phyloP scores from a whole-genome alignment of 2,329 filamentous ascomycete genomes.

The Fusarium sp. region DNA sequence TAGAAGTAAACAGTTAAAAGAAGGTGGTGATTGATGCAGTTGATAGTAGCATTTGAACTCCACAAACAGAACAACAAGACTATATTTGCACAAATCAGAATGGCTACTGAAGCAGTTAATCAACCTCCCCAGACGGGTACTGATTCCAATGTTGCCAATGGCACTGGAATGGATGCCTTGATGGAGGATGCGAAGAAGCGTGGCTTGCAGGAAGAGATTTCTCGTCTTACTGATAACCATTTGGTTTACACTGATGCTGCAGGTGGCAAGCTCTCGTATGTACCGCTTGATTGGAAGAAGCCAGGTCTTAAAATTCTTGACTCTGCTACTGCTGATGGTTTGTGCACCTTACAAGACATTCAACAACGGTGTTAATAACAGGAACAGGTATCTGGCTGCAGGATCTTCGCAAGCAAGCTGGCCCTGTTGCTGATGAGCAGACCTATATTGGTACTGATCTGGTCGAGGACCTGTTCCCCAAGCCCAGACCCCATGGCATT shows the following conservation, averaged over 20 bases:
- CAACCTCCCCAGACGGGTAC: background rate
- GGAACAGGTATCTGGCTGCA: background rate
- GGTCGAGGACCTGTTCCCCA: background rate
- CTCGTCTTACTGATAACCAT: background rate
- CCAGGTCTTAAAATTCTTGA: background rate
- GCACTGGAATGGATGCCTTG: constrained; percentile 1
- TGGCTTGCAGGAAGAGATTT: background rate
- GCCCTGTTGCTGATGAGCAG: background rate
- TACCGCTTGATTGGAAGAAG: background rate
- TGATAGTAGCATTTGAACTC: background rate
- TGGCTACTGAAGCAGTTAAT: background rate
- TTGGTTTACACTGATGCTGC: constrained; percentile 1
- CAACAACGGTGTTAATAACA: fast-evolving
- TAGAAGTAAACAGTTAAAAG: background rate
- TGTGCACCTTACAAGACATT: background rate
- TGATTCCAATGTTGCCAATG: background rate
- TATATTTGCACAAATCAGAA: background rate
- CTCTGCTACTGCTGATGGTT: background rate
- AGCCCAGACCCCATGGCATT: background rate
- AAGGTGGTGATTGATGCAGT: background rate
- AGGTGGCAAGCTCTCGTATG: background rate
- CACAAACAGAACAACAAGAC: background rate
- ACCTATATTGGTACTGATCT: background rate
- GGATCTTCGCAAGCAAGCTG: background rate
- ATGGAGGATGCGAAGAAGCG: constrained; percentile 4